Base-by-base conservation (phyloP, 345 rosid genomes). In the Populus alba region DNA sequence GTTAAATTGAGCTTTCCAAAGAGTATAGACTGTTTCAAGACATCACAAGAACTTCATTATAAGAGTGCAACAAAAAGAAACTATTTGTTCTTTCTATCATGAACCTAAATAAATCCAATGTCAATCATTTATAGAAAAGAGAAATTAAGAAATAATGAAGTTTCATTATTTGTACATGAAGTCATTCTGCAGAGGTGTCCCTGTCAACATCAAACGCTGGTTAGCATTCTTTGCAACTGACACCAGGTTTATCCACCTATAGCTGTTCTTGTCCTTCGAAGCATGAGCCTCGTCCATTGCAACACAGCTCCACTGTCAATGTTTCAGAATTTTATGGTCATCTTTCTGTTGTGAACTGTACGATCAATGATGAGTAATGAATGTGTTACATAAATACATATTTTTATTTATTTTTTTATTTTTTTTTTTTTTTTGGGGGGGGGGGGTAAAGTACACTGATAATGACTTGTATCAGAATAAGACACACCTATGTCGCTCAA, bases 201-300 rank as follows among this genome's bases (percentile, higher is more conserved):
- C 99, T n/a, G 99, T 96, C 49, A 96, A 90, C 98, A 94, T 92
- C 71, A 94, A 88, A 43, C 97, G 97, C 81, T 94, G 99, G 83
- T 94, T 96, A 43, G 98, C 99, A 70, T 90, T 91, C 84, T 91
- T 84, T 73, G 99, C 95, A 73, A 90, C 91, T 74, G 95, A 92
- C 97, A 90, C 94, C 70, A 94, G 80, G 65, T 96, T 96, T 85
- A 92, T 96, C 98, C 99, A 94, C 92, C 99, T 86, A 81, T 91
- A 97, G 86, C 97, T 94, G 83, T 85, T 92, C 89, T 89, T 92
- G 81, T 97, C 99, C 89, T 94, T 94, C 79, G 92, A 85, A 77
- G 98, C 97, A 91, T 97, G 98, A 25, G 99, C 99, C 84, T 97
- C 98, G 81, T 94, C 99, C 99, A 97, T 97, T 80, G 94, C 86